Evolutionary conservation across 2,329 filamentous ascomycete species (phyloP), one percentile per base, ranked within the genome.

Genomic region (Pyrenochaeta sp.): DNA sequence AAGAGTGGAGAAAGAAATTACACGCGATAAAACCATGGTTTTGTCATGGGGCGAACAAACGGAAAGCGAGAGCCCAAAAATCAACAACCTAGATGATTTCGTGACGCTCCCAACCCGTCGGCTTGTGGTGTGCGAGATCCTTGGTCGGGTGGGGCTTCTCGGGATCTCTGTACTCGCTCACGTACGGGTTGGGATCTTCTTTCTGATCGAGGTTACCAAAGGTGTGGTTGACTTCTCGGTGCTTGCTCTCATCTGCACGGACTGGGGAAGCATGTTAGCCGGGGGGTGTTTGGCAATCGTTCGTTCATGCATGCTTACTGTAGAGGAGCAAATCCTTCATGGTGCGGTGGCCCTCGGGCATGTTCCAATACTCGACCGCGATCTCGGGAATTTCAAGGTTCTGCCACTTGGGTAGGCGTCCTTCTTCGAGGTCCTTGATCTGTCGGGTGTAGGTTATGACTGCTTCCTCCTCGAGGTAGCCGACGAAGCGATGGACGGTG

Each of bases 401-500:
- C 18, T 83, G 78, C 92, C 94, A 99, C 59, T 84, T 84, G 1
- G 92, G 91, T 10, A 96, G 76, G 45, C 84, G 82, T n/a, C 93
- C 93, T 3, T 81, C 80, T 45, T 97, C 92, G 17, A 99, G 82
- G 65, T 97, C 94, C 55, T 85, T 79, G 60, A 97, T 88, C 48
- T 90, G 89, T 35, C 91, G 85, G 0, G 90, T 94, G 76, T 99
- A 99, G 0, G 94, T 99, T 65, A 96, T 82, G 1, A 97, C 93
- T 7, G 94, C 94, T 72, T 99, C 94, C 71, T 99, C 94, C 72
- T 99, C 94, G 9, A 99, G 84, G 61, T 97, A 97, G 2, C 92
- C 94, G 39, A 97, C 92, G 71, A 99, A 97, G 30, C 94, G 87
- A 72, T 99, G 94, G 64, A 89, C 93, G 52, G 90, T 93, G 49